phyloP scores from a whole-genome alignment of 805 yeast species.

The Candida ponderosae region DNA sequence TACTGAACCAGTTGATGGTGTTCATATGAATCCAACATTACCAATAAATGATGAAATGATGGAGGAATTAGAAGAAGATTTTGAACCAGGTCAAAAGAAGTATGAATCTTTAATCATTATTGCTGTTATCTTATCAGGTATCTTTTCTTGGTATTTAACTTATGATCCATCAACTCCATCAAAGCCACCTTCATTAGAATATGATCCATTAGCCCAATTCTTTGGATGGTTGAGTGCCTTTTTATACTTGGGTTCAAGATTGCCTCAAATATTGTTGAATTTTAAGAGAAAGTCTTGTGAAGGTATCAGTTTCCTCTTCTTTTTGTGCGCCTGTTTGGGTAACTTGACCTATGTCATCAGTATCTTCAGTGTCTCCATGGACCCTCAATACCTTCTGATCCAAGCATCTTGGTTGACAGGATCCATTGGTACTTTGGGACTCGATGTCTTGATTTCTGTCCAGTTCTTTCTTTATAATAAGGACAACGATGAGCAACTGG shows the following conservation, averaged over 20 bases:
- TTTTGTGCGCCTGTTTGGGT: conserved; percentile 91
- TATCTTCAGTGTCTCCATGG: conserved; percentile 67
- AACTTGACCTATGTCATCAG: conserved; percentile 86
- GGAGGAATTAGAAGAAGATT: conserved; percentile 46
- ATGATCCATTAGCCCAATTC: conserved; percentile 74
- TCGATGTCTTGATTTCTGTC: conserved; percentile 77
- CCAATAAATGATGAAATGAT: conserved; percentile 71
- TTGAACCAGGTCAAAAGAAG: conserved; percentile 11
- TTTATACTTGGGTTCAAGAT: conserved; percentile 76
- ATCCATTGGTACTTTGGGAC: conserved; percentile 73
- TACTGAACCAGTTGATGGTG: conserved; percentile 53
- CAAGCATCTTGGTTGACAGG: conserved; percentile 94
- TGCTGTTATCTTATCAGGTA: conserved; percentile 65
- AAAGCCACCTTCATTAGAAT: conserved; percentile 39
- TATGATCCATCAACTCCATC: conserved; percentile 31
- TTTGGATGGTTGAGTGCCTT: conserved; percentile 78
- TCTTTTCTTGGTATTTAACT: conserved; percentile 81
- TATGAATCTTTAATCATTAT: conserved; percentile 44
- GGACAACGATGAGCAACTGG: conserved; percentile 3
- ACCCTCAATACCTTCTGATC: conserved; percentile 61
- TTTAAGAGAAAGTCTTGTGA: conserved; percentile 86
- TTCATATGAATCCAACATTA: conserved; percentile 83
- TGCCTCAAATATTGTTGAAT: conserved; percentile 87
- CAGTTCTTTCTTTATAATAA: conserved; percentile 74
- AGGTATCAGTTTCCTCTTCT: conserved; percentile 89